Base-by-base conservation (phyloP, 1,284 basidiomycete genomes). In the Coriolopsis trogii region DNA sequence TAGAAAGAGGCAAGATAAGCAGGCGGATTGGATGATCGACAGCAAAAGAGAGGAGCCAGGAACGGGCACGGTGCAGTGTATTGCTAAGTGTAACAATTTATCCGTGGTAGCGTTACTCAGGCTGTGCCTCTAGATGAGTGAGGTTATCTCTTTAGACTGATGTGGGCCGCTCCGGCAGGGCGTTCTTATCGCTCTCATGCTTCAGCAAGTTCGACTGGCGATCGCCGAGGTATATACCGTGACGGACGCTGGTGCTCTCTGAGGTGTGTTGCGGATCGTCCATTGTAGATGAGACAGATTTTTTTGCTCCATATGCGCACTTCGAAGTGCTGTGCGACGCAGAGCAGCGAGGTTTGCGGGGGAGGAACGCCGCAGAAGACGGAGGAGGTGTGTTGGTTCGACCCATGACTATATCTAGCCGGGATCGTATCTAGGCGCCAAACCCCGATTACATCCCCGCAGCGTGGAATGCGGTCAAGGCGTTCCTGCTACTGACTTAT, bases 61-160 rank as follows among this genome's bases (percentile, higher is more conserved):
- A 51, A 52, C 42, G 37, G 30, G 26, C 36, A 30, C 40, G 30
- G 39, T 49, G 54, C 54, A 59, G 51, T 59, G 58, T 59, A 59
- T 56, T 51, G 58, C 43, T 54, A 51, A 56, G 51, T 59, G 58
- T 59, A 59, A 59, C 52, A 59, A 51, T 56, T 53, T 40, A 56
- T 45, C 50, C 49, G 54, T 41, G 39, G 30, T 50, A 13, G 36
- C 26, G 18, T 28, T 33, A 23, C 40, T 51, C 37, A 23, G 39
- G 38, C 9, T 23, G 41, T 49, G 39, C 16, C n/a, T 49, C 41
- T n/a, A 42, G 41, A 31, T 28, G 20, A 33, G 41, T n/a, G 29
- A 31, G 41, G 29, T 34, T 34, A 24, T 43, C 30, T 34, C 31
- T n/a, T 21, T 26, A 26, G 28, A 43, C 24, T 33, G 9, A 20